Conservation (phyloP, 1,139 yeast genomes). For the Casaregolazyma suthepensis region DNA sequence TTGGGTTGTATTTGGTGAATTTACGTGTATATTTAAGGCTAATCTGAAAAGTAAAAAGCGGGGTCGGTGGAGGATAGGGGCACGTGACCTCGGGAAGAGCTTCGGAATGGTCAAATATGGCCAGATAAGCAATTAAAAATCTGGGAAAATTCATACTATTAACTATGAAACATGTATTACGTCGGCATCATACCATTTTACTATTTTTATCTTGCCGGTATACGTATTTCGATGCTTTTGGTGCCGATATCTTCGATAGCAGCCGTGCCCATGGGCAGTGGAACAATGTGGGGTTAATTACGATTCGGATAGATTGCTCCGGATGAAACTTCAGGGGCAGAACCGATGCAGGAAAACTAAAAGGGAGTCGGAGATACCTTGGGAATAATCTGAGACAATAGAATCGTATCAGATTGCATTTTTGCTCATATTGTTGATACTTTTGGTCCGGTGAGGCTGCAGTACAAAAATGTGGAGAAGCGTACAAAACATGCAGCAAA, state of each 20-base stretch:
- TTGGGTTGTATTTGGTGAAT: not conserved
- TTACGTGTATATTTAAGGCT: not conserved
- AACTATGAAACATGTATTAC: not conserved
- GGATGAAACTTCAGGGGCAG: not conserved
- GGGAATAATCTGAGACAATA: not conserved
- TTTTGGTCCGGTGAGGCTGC: not conserved
- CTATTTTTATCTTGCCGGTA: not conserved
- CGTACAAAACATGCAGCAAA: not conserved
- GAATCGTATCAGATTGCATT: not conserved
- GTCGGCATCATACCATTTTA: too few species aligned
- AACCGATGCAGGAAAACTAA: not conserved
- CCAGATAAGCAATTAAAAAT: not conserved
- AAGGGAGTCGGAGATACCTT: too few species aligned
- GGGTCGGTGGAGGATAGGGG: not conserved
- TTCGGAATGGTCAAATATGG: not conserved
- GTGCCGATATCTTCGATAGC: not conserved
- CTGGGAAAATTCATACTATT: not conserved
- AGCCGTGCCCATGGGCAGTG: not conserved
- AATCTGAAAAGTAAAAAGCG: not conserved
- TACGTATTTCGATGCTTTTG: not conserved
- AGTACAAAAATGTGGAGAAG: not conserved
- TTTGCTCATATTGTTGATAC: not conserved
- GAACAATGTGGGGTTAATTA: not conserved
- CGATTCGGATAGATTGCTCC: not conserved
- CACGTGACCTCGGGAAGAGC: not conserved